Evolutionary conservation across 192 early-diverging fungal species (phyloP).

Genomic region (Chytriomyces confervae): DNA sequence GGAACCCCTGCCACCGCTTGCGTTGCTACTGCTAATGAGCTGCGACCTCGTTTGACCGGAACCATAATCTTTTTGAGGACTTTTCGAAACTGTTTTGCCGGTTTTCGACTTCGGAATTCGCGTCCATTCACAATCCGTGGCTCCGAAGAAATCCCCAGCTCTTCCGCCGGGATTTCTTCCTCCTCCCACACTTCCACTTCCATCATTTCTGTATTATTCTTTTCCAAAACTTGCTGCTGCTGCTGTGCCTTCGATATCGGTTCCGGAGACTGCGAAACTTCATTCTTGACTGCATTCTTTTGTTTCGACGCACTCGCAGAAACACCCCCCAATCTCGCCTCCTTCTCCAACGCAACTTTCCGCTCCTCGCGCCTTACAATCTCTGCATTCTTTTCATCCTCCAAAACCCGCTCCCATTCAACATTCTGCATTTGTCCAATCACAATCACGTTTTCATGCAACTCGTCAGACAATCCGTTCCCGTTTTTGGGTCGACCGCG

Average conservation of each 20-base stretch:
- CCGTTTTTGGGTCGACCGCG: slow-evolving; percentile 10
- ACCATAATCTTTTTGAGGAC: slow-evolving; percentile 28
- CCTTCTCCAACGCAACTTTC: slow-evolving; percentile 7
- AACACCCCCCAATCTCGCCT: slow-evolving; percentile 8
- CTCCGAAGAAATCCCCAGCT: not conserved
- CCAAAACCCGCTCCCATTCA: slow-evolving; percentile 20
- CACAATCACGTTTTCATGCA: slow-evolving; percentile 18
- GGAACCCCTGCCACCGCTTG: not conserved
- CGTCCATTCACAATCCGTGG: slow-evolving; percentile 26
- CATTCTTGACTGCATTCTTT: not conserved
- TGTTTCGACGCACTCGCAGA: not conserved
- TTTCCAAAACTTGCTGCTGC: not conserved
- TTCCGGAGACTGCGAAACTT: not conserved
- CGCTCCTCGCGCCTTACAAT: slow-evolving; percentile 12
- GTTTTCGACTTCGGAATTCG: slow-evolving; percentile 16
- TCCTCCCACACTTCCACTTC: slow-evolving; percentile 31
- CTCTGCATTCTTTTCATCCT: slow-evolving; percentile 20
- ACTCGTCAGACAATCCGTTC: not conserved
- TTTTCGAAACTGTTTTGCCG: slow-evolving; percentile 27
- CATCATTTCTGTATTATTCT: slow-evolving; percentile 12
- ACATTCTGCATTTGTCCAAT: slow-evolving; percentile 11
- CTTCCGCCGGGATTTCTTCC: slow-evolving; percentile 14
- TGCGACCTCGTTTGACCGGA: not conserved
- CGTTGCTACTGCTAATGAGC: not conserved
- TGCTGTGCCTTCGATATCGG: not conserved